These are phyloP conservation scores for Vicia villosa DNA, from an alignment of 306 rosid genomes.

Conservation along the genomic window DNA sequence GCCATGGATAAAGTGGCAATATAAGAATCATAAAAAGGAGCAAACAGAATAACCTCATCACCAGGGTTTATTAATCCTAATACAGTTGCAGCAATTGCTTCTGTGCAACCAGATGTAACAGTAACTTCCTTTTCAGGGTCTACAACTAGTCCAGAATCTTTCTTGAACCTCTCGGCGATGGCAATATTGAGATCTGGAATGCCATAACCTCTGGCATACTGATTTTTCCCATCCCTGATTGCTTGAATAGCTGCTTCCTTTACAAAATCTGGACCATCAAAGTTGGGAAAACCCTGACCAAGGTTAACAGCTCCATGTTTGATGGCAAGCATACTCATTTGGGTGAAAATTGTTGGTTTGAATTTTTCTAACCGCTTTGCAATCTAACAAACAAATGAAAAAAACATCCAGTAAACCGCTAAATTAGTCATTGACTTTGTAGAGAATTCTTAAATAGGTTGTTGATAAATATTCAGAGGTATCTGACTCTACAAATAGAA, in stretches of 20 bases:
- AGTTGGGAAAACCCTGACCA: conserved; percentile 86
- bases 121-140: conserved; percentile 81
- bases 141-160: conserved; percentile 65
- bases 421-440: too few relatives aligned
- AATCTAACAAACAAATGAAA: conserved; percentile 53
- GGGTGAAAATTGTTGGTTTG: conserved; percentile 70
- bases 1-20: conserved; percentile 78
- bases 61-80: conserved; percentile 87
- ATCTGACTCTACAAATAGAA: too few relatives aligned
- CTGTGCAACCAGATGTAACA: conserved; percentile 81
- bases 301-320: conserved; percentile 82
- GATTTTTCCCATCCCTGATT: conserved; percentile 77
- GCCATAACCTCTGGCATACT: conserved; percentile 78
- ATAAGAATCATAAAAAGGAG: conserved; percentile 77
- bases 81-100: conserved; percentile 83
- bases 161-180: conserved; percentile 78
- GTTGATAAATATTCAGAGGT: too few relatives aligned
- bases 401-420: neutral
- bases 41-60: conserved; percentile 85
- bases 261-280: conserved; percentile 38
- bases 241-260: conserved; percentile 86
- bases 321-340: conserved; percentile 67
- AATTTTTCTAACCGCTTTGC: conserved; percentile 86
- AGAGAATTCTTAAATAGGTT: too few relatives aligned
- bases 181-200: conserved; percentile 71